Evolutionary conservation across 179 eudicot species (phyloP), one percentile per base, ranked within the genome.

Genomic region (Spergularia azorica): DNA sequence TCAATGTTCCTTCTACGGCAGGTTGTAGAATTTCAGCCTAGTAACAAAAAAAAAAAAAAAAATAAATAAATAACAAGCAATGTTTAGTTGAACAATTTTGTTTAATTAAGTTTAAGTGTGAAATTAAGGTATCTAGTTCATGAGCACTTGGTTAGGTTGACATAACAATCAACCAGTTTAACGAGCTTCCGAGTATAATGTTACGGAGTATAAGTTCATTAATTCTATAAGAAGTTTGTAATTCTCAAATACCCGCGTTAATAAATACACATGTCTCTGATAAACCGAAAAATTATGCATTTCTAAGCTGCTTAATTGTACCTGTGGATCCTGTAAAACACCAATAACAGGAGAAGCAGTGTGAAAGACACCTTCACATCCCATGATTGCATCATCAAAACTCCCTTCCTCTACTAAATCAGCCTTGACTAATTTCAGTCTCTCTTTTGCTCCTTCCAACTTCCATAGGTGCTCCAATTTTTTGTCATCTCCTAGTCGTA

Each of bases 381-480:
- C 99, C 81, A 72, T 76, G 48, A 95, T 83, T 36, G 98, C 89
- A 10, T 84, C 83, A 54, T 95, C 99, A 75, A 95, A 95, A 81
- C 98, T 95, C 6, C 99, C 99, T 73, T 91, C 94, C 67, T 79
- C 90, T 82, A 87, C 79, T 18, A 95, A 81, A 68, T 95, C 90
- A 3, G 88, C 98, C 75, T 75, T 90, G 56, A 88, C 85, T 55
- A 95, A 81, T 26, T 73, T 76, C n/a, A 95, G 87, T 70, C 95
- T 90, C 89, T 93, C 94, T 79, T 87, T 84, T 63, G 99, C 98
- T 63, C 98, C 99, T 83, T 93, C 92, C 52, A 95, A 85, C 81
- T 76, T 84, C 98, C 92, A 86, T 16, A 93, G 80, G 73, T 95
- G 99, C 39, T 76, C 89, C 66, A 93, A 18, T 80, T 90, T 95